Base-by-base conservation (phyloP, 202 grass and related monocot species). In the Elaeis oleifera region DNA sequence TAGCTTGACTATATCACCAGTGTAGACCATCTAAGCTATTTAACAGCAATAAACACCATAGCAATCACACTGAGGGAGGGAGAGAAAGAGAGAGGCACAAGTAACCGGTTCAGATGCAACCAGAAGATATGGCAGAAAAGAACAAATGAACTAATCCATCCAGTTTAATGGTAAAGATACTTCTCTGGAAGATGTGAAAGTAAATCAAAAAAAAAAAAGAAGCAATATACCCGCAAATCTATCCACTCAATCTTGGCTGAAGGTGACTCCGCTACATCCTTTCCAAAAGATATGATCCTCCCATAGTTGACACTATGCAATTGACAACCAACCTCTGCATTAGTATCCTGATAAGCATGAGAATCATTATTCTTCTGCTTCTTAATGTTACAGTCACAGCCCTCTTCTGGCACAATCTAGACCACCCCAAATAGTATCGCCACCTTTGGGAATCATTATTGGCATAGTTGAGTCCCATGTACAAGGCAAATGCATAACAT, bases 401-500 rank as follows among this genome's bases (percentile, higher is more conserved):
- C 82, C 17, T 89, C 84, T 75, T 97, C 88, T 52, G 92, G 88
- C 73, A 84, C 76, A 86, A 79, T 97, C 79, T 18, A 89, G 62
- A 74, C 53, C 77, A 61, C 92, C 92, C 92, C 92, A 97, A 73
- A 97, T 97, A 49, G 84, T 92, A 24, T 97, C 92, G 16, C 92
- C 92, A n/a, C 92, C 92, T 85, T 89, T 97, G 56, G 92, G 92
- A 58, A 97, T 70, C 92, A 9, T 9, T 7, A 97, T 97, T 58
- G 92, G 92, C 84, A 97, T 97, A 54, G 88, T 92, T 55, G 92
- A 88, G 74, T 97, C 92, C 92, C 92, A 97, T 68, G 92, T 97
- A 15, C 1, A 44, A 50, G 79, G 92, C 92, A 92, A 92, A 32
- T 82, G 81, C 88, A 97, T 97, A 54, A 97, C 83, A 64, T 97